Conservation (phyloP, 1,284 basidiomycete species). For the Anthracocystis setariae region DNA sequence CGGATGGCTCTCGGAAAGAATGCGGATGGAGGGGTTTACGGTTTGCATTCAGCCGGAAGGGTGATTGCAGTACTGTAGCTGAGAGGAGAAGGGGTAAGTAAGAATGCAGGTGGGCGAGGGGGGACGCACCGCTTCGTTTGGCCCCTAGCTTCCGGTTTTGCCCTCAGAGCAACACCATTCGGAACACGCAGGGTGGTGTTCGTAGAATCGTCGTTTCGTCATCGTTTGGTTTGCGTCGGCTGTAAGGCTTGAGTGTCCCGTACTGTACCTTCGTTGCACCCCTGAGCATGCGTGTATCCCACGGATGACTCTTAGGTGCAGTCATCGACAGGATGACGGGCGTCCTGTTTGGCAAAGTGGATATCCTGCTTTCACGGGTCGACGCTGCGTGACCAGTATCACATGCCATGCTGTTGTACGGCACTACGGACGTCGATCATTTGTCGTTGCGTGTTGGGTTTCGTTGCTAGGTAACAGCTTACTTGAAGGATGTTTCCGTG, state of each 20-base stretch:
- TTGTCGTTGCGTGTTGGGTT: too few relatives aligned
- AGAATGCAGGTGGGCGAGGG: not conserved
- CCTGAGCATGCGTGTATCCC: too few relatives aligned
- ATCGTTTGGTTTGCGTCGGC: not conserved
- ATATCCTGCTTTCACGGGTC: conserved; percentile 46
- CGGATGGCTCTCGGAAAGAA: conserved; percentile 2
- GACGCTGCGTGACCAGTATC: conserved; percentile 11
- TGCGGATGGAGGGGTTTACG: not conserved
- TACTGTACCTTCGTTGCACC: not conserved
- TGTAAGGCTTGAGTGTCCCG: not conserved
- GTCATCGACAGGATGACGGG: too few relatives aligned
- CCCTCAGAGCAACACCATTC: conserved; percentile 27
- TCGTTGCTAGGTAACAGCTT: too few relatives aligned
- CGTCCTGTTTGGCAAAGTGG: too few relatives aligned
- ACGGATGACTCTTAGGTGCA: too few relatives aligned
- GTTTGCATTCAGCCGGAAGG: not conserved
- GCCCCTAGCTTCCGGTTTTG: conserved; percentile 20
- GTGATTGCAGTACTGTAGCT: not conserved
- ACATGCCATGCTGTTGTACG: too few relatives aligned
- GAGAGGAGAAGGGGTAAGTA: not conserved
- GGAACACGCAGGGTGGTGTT: conserved; percentile 10
- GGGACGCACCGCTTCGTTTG: not conserved
- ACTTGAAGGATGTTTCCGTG: too few relatives aligned
- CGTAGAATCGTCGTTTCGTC: not conserved
- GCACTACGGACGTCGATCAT: too few relatives aligned